Evolutionary conservation across 2,329 filamentous ascomycete genomes (phyloP), one percentile per base, ranked within the genome.

Genomic region (Ceratocystis destructans): DNA sequence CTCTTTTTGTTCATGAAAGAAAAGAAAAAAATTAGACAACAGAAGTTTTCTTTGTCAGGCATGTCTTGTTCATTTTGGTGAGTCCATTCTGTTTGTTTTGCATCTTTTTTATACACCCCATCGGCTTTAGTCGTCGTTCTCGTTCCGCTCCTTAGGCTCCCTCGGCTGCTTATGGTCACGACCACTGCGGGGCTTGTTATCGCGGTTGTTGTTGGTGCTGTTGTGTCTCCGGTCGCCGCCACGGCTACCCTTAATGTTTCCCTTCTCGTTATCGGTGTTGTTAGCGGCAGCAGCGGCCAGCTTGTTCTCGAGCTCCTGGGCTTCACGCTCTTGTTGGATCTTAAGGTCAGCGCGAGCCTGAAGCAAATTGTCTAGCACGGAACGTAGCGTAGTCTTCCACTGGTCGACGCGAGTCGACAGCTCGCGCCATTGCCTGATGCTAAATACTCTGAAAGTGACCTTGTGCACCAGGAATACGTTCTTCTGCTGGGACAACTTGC

Each of bases 381-480:
- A 85, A 73, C 85, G 83, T 72, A 97, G 80, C 71, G 89, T 93
- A 71, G 84, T 82, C 76, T 88, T 87, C 93, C 93, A 97, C 76
- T 91, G 89, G 78, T 96, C 92, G 72, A 99, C 80, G 69, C 93
- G 84, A 70, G 88, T 90, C 69, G 90, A 89, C 65, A 99, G 87
- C 80, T 99, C 93, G 71, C 89, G 86, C 91, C 95, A 99, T 80
- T 99, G 94, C 82, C 95, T 95, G 80, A 96, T 90, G 71, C 90
- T 90, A 73, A 99, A 99, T 65, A 96, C 92, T 69, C 94, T 87
- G 83, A 97, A 96, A 68, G 91, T 96, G 72, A 90, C 90, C 75
- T 94, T 87, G 82, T 99, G 94, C 69, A 99, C 90, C 65, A 96
- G 82, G 82, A 99, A 97, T 70, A 93, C 89, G 75, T 90, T 85